Base-by-base conservation (phyloP, 225 moss, liverwort and hornwort genomes). In the Polytrichum commune region DNA sequence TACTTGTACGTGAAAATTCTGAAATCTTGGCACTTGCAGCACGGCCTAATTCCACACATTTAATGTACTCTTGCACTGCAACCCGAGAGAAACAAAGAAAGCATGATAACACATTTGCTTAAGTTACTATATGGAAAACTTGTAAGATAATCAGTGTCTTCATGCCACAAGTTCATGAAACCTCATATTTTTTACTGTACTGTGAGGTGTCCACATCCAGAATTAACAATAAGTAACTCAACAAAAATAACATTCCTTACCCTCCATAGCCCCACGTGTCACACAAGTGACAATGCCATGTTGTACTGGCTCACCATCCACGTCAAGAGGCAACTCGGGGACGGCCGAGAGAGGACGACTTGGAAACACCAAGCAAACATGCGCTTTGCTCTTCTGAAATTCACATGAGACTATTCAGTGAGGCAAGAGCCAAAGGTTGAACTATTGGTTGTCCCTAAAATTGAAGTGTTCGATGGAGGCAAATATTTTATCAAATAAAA, bases 261-360 rank as follows among this genome's bases (percentile, higher is more conserved):
- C 93, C 70, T 84, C 77, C 98, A 98, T 95, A 26, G 95, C 85
- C 71, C 98, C 98, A 66, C 84, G 91, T 54, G 93, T 93, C 71
- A 93, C 86, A 74, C 76, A 98, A 19, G 98, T 90, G 64, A 95
- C 58, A 23, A 95, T 72, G 25, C 90, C 87, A 83, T 93, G 79
- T 66, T 98, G 86, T 4, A 81, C 71, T 57, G 88, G 79, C 78
- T 98, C 95, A 76, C 82, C 93, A 69, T 87, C 91, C 60, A 90
- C 88, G 60, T 81, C 78, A 38, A 80, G 78, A 60, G 95, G 93
- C 69, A 92, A 66, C 75, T 77, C 88, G 75, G 90, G 72, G 55
- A 95, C 83, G 63, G 83, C 80, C 53, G 92, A 93, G 77, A 83
- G 88, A 16, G 93, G 90, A 24, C 82, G 87, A 83, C 79, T 90